Conservation (phyloP, 768 basidiomycete genomes). For the Boletus sp. region DNA sequence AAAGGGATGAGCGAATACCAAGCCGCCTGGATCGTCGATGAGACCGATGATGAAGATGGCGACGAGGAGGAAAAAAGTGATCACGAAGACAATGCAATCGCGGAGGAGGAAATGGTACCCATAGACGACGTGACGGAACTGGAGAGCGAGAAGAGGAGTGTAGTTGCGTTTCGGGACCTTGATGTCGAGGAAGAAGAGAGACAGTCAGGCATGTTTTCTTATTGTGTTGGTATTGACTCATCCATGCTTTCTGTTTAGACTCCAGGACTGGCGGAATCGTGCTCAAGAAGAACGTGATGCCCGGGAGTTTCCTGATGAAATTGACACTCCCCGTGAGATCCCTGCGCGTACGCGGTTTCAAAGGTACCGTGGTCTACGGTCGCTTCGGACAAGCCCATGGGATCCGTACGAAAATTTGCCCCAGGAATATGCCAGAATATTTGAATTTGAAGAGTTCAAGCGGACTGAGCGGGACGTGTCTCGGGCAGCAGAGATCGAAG, state of each 20-base stretch:
- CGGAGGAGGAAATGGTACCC: conserved; percentile 61
- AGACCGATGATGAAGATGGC: conserved; percentile 60
- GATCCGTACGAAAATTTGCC: conserved; percentile 96
- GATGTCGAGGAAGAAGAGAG: conserved; percentile 80
- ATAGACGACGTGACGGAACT: conserved; percentile 51
- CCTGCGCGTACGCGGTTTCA: conserved; percentile 83
- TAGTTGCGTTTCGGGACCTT: conserved; percentile 68
- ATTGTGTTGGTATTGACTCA: background rate
- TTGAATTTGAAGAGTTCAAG: conserved; percentile 94
- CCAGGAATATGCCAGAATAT: conserved; percentile 89
- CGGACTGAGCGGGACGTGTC: conserved; percentile 73
- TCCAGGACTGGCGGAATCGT: conserved; percentile 66
- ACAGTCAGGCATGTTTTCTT: conserved; percentile 54
- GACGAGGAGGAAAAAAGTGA: conserved; percentile 44
- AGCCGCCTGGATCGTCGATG: conserved; percentile 93
- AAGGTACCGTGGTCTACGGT: conserved; percentile 85
- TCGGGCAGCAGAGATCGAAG: conserved; percentile 63
- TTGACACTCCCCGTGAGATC: conserved; percentile 87
- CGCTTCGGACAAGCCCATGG: conserved; percentile 95
- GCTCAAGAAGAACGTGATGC: conserved; percentile 79
- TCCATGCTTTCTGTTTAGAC: conserved; percentile 37
- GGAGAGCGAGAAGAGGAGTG: conserved; percentile 51
- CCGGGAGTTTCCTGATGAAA: conserved; percentile 89
- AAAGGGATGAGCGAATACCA: conserved; percentile 98
- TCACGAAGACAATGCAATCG: conserved; percentile 34